Evolutionary conservation across 495 filamentous ascomycete species (phyloP).

Genomic region (Annulohypoxylon moriforme): DNA sequence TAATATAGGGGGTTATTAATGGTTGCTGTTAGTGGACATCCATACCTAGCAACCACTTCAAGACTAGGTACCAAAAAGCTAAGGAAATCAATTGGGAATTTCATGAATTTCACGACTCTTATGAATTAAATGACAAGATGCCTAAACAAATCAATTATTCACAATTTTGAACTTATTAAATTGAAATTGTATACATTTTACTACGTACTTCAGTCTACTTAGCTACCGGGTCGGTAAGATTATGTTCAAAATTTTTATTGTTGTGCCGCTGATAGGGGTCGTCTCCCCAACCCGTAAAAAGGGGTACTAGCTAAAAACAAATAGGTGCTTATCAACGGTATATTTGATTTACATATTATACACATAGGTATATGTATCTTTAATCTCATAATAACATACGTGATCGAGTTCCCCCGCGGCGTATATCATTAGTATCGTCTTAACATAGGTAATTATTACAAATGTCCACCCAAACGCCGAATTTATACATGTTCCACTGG

Average conservation of each 20-base stretch:
- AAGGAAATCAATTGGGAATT: no score
- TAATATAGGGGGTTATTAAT: no score
- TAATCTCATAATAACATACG: neutral
- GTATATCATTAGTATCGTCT: constrained; percentile 5
- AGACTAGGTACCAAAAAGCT: no score
- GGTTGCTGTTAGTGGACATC: no score
- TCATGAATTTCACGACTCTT: no score
- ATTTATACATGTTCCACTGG: constrained; percentile 9
- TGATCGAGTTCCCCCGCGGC: neutral
- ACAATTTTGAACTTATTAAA: neutral
- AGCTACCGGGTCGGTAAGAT: no score
- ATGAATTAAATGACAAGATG: no score
- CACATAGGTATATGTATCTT: neutral
- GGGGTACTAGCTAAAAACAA: neutral
- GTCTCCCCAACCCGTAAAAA: neutral
- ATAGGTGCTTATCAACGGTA: neutral
- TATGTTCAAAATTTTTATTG: neutral
- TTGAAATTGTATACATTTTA: neutral
- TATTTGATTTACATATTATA: neutral
- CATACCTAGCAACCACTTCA: no score
- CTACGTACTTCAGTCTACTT: no score
- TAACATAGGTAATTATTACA: neutral
- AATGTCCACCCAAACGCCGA: neutral
- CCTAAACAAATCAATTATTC: no score
- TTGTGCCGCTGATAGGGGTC: neutral